Conservation (phyloP, 2,329 filamentous ascomycete genomes). For the Pezicula neosporulosa region DNA sequence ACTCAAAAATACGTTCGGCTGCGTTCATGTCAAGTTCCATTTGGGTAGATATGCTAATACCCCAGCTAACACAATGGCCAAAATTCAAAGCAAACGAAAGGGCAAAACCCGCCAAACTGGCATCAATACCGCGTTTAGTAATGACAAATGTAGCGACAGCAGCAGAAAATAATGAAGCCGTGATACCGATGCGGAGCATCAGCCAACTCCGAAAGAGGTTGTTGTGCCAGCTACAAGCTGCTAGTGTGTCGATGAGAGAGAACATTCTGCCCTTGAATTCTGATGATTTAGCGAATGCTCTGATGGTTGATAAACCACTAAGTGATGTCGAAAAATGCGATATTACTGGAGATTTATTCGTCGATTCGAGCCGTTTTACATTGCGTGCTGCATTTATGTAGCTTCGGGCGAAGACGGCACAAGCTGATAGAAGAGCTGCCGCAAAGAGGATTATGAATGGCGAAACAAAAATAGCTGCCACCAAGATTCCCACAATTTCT, state of each 20-base stretch:
- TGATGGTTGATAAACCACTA: conserved; percentile 67
- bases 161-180: conserved; percentile 66
- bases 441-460: conserved; percentile 61
- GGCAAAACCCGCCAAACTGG: conserved; percentile 70
- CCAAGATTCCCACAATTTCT: conserved; percentile 58
- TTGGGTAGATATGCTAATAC: conserved; percentile 61
- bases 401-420: conserved; percentile 40
- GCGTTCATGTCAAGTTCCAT: conserved; percentile 76
- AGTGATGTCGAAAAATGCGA: conserved; percentile 64
- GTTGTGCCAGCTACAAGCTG: conserved; percentile 58
- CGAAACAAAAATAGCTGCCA: conserved; percentile 61
- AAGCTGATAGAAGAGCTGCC: conserved; percentile 16
- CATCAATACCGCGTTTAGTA: conserved; percentile 54
- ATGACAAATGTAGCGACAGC: conserved; percentile 63
- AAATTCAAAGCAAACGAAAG: conserved; percentile 70
- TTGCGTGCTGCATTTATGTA: conserved; percentile 68
- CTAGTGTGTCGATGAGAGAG: conserved; percentile 61
- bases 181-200: conserved; percentile 64
- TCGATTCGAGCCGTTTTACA: conserved; percentile 72
- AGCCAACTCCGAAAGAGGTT: conserved; percentile 71
- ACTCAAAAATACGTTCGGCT: conserved; percentile 71
- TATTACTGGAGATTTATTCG: conserved; percentile 71
- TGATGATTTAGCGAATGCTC: conserved; percentile 65
- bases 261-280: conserved; percentile 68
- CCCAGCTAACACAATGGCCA: conserved; percentile 56